These are phyloP conservation scores for Physaria fendleri DNA, from an alignment of 345 rosid genomes.

Conservation along the genomic window DNA sequence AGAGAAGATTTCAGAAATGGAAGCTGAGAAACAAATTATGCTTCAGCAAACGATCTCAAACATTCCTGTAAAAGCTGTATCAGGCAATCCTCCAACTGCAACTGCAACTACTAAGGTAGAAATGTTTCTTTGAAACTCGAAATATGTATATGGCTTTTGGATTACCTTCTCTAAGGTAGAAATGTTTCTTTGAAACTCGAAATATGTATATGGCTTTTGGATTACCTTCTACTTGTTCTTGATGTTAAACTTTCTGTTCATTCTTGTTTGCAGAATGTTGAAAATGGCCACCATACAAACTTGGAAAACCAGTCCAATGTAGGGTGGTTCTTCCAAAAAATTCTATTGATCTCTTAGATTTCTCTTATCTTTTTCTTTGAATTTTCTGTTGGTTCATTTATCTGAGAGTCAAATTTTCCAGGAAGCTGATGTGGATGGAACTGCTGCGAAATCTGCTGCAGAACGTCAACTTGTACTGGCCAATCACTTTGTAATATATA, in stretches of 20 bases:
- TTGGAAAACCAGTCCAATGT: slow-evolving; percentile 54
- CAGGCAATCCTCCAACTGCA: slow-evolving; percentile 53
- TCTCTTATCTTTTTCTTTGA: background rate
- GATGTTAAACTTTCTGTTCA: slow-evolving; percentile 3
- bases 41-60: slow-evolving; percentile 59
- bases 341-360: slow-evolving; percentile 9
- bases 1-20: slow-evolving; percentile 77
- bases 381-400: background rate
- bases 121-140: slow-evolving; percentile 7
- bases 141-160: background rate
- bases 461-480: slow-evolving; percentile 81
- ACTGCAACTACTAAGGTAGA: slow-evolving; percentile 42
- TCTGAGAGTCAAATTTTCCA: slow-evolving; percentile 28
- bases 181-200: slow-evolving; percentile 7
- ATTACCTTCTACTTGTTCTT: slow-evolving; percentile 12
- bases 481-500: slow-evolving; percentile 17
- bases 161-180: slow-evolving; percentile 37
- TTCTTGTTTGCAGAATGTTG: slow-evolving; percentile 50
- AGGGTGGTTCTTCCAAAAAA: slow-evolving; percentile 24
- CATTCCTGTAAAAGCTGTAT: slow-evolving; percentile 43
- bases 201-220: background rate
- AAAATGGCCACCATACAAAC: slow-evolving; percentile 72
- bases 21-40: slow-evolving; percentile 78
- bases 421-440: slow-evolving; percentile 71
- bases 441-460: slow-evolving; percentile 54